Conservation (phyloP, 192 early-diverging fungal species). For the Endogone sp. region DNA sequence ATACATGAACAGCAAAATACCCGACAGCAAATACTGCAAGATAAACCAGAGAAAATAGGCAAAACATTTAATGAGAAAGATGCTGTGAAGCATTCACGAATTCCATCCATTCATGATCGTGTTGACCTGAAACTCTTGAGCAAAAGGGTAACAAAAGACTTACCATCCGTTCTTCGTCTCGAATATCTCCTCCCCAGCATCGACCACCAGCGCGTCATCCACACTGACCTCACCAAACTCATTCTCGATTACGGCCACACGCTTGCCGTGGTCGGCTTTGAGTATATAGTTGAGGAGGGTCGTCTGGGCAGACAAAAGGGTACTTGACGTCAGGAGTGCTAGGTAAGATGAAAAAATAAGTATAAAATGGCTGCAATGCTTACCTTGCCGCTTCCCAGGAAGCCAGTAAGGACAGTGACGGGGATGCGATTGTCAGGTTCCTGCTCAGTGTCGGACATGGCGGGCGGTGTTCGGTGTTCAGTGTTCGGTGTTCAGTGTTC, state of each 20-base stretch:
- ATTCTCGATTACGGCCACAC: slow-evolving; percentile 10
- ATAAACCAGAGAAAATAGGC: neutral
- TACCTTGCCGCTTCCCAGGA: slow-evolving; percentile 15
- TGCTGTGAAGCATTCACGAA: too few relatives aligned
- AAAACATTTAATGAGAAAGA: too few relatives aligned
- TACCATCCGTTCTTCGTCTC: slow-evolving; percentile 32
- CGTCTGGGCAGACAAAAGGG: neutral
- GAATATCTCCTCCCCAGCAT: slow-evolving; percentile 24
- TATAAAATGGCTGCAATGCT: too few relatives aligned
- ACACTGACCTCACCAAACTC: slow-evolving; percentile 16
- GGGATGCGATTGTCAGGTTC: slow-evolving; percentile 6
- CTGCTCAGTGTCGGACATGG: neutral
- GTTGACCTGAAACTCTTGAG: too few relatives aligned
- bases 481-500: too few relatives aligned
- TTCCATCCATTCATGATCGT: too few relatives aligned
- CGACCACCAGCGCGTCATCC: slow-evolving; percentile 19
- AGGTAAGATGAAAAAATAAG: too few relatives aligned
- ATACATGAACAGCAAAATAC: too few relatives aligned
- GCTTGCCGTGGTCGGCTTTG: slow-evolving; percentile 12
- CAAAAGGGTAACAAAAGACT: slow-evolving; percentile 32
- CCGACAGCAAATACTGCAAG: slow-evolving; percentile 9
- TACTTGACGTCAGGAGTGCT: neutral
- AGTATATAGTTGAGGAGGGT: slow-evolving; percentile 13
- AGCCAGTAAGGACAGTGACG: slow-evolving; percentile 11
- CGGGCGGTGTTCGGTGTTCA: too few relatives aligned